A percentile compares a stretch with the other conserved stretches of the same genome.
Conservation (phyloP, 2,329 filamentous ascomycete species). For the Stachybotrys echinatus region DNA sequence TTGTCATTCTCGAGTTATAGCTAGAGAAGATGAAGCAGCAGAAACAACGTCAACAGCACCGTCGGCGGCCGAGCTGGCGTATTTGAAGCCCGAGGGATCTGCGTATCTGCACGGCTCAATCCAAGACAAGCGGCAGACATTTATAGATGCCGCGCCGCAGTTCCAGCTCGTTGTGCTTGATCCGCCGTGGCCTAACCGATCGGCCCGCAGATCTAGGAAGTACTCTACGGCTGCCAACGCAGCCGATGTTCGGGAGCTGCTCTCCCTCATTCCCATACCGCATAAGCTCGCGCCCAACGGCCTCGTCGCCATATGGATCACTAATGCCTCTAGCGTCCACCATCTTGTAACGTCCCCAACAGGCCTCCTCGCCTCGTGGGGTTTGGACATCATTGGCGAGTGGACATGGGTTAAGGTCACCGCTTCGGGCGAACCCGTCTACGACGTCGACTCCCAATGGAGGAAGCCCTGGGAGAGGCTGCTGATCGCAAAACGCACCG, state of each 20-base stretch:
- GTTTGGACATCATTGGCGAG: slow-evolving; percentile 59
- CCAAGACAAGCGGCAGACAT: slow-evolving; percentile 30
- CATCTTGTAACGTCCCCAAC: slow-evolving; percentile 44
- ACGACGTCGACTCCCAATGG: slow-evolving; percentile 54
- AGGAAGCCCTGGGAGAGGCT: slow-evolving; percentile 74
- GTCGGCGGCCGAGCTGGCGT: slow-evolving; percentile 5
- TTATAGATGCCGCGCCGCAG: slow-evolving; percentile 36
- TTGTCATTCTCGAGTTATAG: slow-evolving; percentile 35
- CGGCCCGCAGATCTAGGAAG: slow-evolving; percentile 55
- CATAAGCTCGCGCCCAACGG: slow-evolving; percentile 46
- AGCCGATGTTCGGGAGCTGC: slow-evolving; percentile 41
- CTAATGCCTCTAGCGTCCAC: slow-evolving; percentile 60
- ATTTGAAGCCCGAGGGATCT: slow-evolving; percentile 34
- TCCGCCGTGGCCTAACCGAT: slow-evolving; percentile 78
- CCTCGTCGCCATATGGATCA: slow-evolving; percentile 70
- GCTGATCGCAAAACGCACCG: slow-evolving; percentile 50
- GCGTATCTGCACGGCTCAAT: slow-evolving; percentile 45
- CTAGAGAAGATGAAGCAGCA: slow-evolving; percentile 5
- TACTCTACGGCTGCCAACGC: slow-evolving; percentile 43
- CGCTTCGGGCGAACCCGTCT: slow-evolving; percentile 56
- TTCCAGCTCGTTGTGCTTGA: slow-evolving; percentile 70
- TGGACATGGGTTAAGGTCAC: slow-evolving; percentile 81
- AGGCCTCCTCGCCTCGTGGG: slow-evolving; percentile 63
- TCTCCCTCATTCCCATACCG: slow-evolving; percentile 52
- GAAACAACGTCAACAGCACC: too few species aligned